Evolutionary conservation across 108 stramenopile genomes (phyloP).

Genomic region (Stephanodiscus minutulus): DNA sequence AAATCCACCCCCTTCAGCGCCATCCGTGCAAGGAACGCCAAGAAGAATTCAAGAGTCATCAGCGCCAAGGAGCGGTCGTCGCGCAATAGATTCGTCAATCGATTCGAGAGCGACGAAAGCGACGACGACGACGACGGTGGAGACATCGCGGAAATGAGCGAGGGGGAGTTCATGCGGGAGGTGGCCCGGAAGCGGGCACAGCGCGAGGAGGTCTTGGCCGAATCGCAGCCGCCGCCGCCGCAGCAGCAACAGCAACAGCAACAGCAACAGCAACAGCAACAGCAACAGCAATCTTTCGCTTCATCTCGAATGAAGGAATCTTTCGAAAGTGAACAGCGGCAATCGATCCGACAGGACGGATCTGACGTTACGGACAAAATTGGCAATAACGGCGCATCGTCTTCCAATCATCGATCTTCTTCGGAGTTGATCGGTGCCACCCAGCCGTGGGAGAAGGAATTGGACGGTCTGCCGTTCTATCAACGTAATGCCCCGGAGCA

Average conservation of each 20-base stretch:
- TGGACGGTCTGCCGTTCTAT: neutral
- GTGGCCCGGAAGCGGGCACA: slow-evolving; percentile 26
- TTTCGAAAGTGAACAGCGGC: neutral
- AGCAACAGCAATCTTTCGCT: neutral
- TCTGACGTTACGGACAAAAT: slow-evolving; percentile 3
- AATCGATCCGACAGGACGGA: neutral
- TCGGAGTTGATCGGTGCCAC: slow-evolving; percentile 22
- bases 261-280: neutral
- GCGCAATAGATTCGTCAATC: slow-evolving; percentile 2
- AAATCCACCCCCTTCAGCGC: neutral
- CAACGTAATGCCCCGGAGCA: neutral
- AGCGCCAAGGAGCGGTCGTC: neutral
- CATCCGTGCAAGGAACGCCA: neutral
- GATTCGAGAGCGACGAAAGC: slow-evolving; percentile 15
- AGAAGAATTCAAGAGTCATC: neutral
- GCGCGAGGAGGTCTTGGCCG: neutral
- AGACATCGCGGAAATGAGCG: slow-evolving; percentile 22
- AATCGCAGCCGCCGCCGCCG: neutral
- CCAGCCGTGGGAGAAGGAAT: slow-evolving; percentile 36
- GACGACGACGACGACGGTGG: slow-evolving; percentile 4
- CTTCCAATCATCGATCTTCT: neutral
- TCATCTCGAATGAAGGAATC: neutral
- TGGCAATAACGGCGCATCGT: slow-evolving; percentile 2
- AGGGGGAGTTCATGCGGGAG: slow-evolving; percentile 16
- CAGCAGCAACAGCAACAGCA: neutral